A percentile compares a stretch with the other conserved stretches of the same genome.
Conservation (phyloP, 140 eudicot species). For the Oenanthe javanica region DNA sequence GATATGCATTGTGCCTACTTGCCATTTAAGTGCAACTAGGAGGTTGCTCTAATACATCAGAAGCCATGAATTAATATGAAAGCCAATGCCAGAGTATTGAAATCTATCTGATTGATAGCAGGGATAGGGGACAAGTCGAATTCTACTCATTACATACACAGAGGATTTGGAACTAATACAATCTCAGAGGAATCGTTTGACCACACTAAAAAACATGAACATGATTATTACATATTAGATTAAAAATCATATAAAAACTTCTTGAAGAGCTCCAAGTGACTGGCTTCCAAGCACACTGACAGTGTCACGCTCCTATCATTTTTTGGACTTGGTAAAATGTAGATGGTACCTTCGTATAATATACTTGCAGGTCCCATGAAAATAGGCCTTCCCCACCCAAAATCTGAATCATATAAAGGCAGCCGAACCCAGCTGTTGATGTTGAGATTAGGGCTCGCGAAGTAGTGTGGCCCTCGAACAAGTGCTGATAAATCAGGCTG, state of each 20-base stretch:
- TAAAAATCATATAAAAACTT: conserved; percentile 26
- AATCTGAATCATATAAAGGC: conserved; percentile 44
- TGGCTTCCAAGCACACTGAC: conserved; percentile 41
- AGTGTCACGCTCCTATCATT: conserved; percentile 43
- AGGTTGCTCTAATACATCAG: not conserved
- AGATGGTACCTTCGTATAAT: conserved; percentile 45
- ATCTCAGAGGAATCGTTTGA: not conserved
- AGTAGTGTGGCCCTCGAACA: conserved; percentile 47
- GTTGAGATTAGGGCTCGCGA: conserved; percentile 47
- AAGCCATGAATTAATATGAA: not conserved
- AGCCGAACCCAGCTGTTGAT: conserved; percentile 49
- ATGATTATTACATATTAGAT: not conserved
- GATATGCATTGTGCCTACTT: no score
- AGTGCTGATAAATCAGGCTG: conserved; percentile 40
- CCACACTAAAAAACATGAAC: not conserved
- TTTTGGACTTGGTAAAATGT: conserved; percentile 48
- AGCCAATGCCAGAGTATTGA: not conserved
- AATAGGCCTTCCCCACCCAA: conserved; percentile 58
- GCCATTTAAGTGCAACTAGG: not conserved
- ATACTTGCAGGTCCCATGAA: conserved; percentile 49
- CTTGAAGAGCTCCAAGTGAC: conserved; percentile 34
- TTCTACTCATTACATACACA: not conserved
- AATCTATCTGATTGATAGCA: not conserved
- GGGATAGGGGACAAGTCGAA: not conserved
- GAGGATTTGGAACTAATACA: not conserved